A percentile compares a stretch with the other conserved stretches of the same genome.
phyloP scores from a whole-genome alignment of 2,329 filamentous ascomycete genomes.

The Apiospora phragmitis region DNA sequence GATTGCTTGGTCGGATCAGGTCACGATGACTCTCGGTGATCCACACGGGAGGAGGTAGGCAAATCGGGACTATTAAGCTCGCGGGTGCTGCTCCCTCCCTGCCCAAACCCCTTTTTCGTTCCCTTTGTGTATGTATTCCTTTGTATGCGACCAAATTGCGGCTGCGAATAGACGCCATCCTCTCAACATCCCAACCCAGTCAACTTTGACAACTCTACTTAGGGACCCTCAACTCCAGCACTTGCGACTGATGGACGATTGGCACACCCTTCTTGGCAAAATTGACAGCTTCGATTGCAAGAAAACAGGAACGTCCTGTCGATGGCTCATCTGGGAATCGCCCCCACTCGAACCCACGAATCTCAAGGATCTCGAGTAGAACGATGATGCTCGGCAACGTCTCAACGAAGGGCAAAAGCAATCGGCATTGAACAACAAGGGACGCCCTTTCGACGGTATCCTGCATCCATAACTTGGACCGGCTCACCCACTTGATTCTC shows the following conservation, averaged over 20 bases:
- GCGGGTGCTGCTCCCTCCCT: not conserved
- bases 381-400: not conserved
- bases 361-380: not conserved
- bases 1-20: not conserved
- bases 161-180: not conserved
- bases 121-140: not conserved
- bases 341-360: not conserved
- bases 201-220: not conserved
- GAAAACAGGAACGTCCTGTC: not conserved
- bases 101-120: not conserved
- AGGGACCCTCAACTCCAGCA: not conserved
- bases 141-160: not conserved
- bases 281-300: not conserved
- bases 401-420: not conserved
- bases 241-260: not conserved
- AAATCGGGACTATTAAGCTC: not conserved
- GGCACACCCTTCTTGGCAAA: not conserved
- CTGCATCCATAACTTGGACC: not conserved
- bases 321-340: not conserved
- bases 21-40: constrained; percentile 1
- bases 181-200: not conserved
- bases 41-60: not conserved
- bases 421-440: not conserved
- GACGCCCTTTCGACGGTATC: not conserved
- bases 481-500: not conserved